Evolutionary conservation across 2,329 filamentous ascomycete genomes (phyloP).

Genomic region (Colletotrichum magnum): DNA sequence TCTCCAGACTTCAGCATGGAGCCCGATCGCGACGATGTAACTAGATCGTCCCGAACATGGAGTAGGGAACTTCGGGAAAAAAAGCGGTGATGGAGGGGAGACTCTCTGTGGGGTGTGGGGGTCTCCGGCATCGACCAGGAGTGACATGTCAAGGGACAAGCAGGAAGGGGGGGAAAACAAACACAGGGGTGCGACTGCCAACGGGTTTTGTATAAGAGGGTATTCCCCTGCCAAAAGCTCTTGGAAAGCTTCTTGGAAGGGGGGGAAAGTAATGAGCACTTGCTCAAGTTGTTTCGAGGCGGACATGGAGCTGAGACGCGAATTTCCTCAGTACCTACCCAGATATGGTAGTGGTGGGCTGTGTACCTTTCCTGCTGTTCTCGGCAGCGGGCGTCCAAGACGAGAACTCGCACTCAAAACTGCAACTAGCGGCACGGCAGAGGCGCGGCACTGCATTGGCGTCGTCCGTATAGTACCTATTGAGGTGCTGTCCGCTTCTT

Average conservation of each 20-base stretch:
- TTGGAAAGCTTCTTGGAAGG: not conserved
- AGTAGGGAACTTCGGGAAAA: not conserved
- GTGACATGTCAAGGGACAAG: not conserved
- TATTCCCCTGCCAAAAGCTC: not conserved
- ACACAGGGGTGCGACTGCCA: too few relatives aligned
- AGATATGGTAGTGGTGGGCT: too few relatives aligned
- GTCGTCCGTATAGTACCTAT: not conserved
- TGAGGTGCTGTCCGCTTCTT: not conserved
- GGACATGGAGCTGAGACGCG: not conserved
- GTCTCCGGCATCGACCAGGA: not conserved
- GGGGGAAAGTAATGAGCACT: too few relatives aligned
- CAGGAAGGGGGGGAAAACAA: not conserved
- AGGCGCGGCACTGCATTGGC: not conserved
- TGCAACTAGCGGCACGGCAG: not conserved
- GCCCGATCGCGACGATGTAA: slow-evolving; percentile 25
- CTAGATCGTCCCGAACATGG: slow-evolving; percentile 20
- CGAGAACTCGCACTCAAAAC: not conserved
- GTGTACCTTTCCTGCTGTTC: not conserved
- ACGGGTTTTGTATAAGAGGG: too few relatives aligned
- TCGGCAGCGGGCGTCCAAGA: not conserved
- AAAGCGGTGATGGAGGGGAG: not conserved
- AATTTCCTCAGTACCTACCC: not conserved
- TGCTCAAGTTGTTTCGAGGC: not conserved
- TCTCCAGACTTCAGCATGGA: not conserved
- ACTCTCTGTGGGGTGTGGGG: not conserved